Base-by-base conservation (phyloP, 192 early-diverging fungal species). In the Diversispora epigaea region DNA sequence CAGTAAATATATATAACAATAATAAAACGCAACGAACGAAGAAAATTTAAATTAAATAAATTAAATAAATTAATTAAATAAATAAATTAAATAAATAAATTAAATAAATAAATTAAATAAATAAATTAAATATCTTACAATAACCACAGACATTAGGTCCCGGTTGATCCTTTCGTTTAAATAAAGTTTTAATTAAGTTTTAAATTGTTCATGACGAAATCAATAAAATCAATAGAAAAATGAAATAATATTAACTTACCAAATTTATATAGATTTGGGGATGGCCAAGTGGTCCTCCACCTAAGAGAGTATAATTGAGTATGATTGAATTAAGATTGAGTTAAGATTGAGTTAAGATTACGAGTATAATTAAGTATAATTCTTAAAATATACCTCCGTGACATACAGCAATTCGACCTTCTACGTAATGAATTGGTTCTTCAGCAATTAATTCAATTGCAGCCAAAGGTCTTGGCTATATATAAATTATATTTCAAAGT, bases 241-340 rank as follows among this genome's bases (percentile, higher is more conserved):
- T 69, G 44, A 8, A 46, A 21, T 55, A 64, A 60, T 44, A 57
- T 58, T 55, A 52, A 63, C 49, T 61, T 84, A 91, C 91, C 79
- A 98, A 87, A 82, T 96, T 96, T 78, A 98, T 93, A 84, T 91
- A 98, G 25, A 98, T 92, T 77, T 91, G 92, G 22, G 96, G 96
- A 77, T 98, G 96, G 44, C 96, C 96, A 43, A 98, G 85, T 50
- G 94, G 80, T 73, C 95, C 96, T 60, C 91, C 95, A 62, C 87
- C 90, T 91, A 67, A 63, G 14, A 77, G 41, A 39, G 12, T 58
- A 55, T 78, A 77, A 15, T 15, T 40, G 5, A 61, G 14, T 47
- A 45, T 22, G 46, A 41, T 46, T 17, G 17, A 60, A 2, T n/a
- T 32, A 11, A n/a, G 25, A 47, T 32, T 0, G 15, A 10, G 8